A percentile compares a stretch with the other conserved stretches of the same genome.
Evolutionary conservation across 148 eudicot genomes (phyloP).

Genomic region (Pouteria glomerata): DNA sequence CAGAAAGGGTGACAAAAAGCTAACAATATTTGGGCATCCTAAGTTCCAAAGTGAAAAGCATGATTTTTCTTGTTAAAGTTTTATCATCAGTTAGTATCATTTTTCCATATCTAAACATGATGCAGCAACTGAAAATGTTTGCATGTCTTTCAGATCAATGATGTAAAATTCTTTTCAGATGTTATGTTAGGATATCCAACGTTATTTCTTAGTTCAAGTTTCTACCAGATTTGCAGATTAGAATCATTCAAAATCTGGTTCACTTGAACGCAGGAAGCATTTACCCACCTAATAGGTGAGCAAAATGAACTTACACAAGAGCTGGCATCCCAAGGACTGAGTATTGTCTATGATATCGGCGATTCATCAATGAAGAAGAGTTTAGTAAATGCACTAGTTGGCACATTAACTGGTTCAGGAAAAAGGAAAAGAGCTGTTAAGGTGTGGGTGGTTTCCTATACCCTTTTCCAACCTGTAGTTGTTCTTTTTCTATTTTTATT

Average conservation of each 20-base stretch:
- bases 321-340: conserved; percentile 95
- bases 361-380: conserved; percentile 77
- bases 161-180: neutral
- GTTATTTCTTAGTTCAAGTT: neutral
- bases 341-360: conserved; percentile 95
- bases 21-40: too few species aligned
- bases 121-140: neutral
- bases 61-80: neutral
- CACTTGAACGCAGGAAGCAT: conserved; percentile 66
- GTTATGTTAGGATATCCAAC: too few species aligned
- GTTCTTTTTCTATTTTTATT: too few species aligned
- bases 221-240: neutral
- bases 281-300: conserved; percentile 86
- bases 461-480: neutral
- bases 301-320: conserved; percentile 94
- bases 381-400: conserved; percentile 87
- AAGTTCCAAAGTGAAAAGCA: conserved; percentile 6
- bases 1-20: neutral
- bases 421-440: conserved; percentile 95
- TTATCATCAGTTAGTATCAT: neutral
- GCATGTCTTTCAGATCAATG: neutral
- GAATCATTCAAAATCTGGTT: neutral
- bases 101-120: neutral
- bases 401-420: conserved; percentile 92
- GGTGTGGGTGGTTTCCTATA: conserved; percentile 29